These are phyloP conservation scores for Alloascoidea hylecoeti DNA, from an alignment of 805 yeast genomes.

Conservation along the genomic window DNA sequence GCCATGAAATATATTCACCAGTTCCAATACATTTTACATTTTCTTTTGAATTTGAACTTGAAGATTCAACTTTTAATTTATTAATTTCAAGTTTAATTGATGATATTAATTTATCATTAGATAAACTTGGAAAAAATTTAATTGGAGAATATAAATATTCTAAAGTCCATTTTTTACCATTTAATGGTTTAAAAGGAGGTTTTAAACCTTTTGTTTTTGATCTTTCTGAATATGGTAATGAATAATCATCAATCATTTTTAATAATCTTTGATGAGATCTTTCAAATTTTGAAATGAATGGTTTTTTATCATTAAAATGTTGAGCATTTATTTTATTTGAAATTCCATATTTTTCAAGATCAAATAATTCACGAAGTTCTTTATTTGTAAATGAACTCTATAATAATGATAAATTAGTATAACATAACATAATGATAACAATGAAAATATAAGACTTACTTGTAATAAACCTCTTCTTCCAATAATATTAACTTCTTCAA, in stretches of 20 bases:
- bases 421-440: too few relatives aligned
- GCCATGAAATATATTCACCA: constrained; percentile 14
- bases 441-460: constrained; percentile 2
- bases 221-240: constrained; percentile 15
- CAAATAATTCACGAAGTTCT: constrained; percentile 77
- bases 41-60: constrained; percentile 22
- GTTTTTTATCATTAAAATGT: constrained; percentile 14
- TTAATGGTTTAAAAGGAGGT: neutral
- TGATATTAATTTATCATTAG: constrained; percentile 22
- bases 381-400: constrained; percentile 78
- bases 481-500: constrained; percentile 55
- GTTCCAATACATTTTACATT: constrained; percentile 23
- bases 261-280: constrained; percentile 54
- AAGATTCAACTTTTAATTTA: constrained; percentile 21
- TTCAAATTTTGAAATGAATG: constrained; percentile 19
- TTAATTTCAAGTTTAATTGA: constrained; percentile 37
- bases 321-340: constrained; percentile 28
- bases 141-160: constrained; percentile 58
- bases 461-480: constrained; percentile 82
- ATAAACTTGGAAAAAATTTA: constrained; percentile 23
- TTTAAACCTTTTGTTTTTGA: constrained; percentile 14
- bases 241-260: constrained; percentile 43
- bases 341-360: constrained; percentile 33
- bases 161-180: constrained; percentile 40
- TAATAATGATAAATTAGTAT: neutral